Percentiles rank a stretch among this genome's conserved stretches.
Evolutionary conservation across 768 basidiomycete genomes (phyloP).

Genomic region (Rhodotorula paludigena): DNA sequence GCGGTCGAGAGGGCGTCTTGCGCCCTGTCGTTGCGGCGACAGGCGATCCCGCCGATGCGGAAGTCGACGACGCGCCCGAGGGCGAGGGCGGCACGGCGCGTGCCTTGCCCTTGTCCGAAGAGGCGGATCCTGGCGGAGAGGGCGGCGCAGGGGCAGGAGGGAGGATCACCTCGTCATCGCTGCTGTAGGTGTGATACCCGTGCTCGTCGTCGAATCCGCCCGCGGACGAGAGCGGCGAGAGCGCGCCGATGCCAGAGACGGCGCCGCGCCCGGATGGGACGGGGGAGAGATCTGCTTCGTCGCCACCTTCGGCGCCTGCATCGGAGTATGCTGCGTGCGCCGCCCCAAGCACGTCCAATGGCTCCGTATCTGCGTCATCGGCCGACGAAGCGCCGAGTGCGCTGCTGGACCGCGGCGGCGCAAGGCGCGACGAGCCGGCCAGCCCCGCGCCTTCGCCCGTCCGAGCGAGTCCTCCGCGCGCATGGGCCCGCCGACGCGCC

Average conservation of each 20-base stretch:
- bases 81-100: not conserved
- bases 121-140: not conserved
- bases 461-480: too few relatives aligned
- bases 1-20: not conserved
- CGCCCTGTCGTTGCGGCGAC: not conserved
- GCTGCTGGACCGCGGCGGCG: too few relatives aligned
- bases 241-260: not conserved
- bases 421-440: too few relatives aligned
- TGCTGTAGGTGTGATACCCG: slow-evolving; percentile 16
- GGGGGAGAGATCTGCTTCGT: not conserved
- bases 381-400: too few relatives aligned
- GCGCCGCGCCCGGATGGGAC: too few relatives aligned
- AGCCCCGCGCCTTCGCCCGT: too few relatives aligned
- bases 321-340: too few relatives aligned
- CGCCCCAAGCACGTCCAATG: too few relatives aligned
- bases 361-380: too few relatives aligned
- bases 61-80: not conserved
- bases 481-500: not conserved
- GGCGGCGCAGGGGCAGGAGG: not conserved
- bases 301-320: too few relatives aligned
- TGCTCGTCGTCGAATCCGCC: not conserved
- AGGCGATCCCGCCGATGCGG: too few relatives aligned
- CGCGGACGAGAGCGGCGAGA: not conserved
- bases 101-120: not conserved
- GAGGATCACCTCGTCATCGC: slow-evolving; percentile 8